Evolutionary conservation across 1,139 yeast genomes (phyloP).

Genomic region (Protomyces lactucae-debilis): DNA sequence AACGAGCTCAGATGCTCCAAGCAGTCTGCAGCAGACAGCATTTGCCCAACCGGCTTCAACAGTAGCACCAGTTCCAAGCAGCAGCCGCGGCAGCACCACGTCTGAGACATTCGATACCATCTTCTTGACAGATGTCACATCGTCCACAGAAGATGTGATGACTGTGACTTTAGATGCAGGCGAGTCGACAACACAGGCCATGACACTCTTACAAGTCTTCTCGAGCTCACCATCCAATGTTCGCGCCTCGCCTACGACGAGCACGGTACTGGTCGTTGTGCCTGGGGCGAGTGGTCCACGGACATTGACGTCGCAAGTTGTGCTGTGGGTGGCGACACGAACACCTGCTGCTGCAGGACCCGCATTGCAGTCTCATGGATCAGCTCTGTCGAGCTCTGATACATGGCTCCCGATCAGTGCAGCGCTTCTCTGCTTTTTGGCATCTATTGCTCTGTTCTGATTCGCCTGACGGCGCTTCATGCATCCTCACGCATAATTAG

Average conservation of each 20-base stretch:
- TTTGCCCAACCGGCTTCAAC: neutral
- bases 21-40: neutral
- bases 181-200: too few species aligned
- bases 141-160: neutral
- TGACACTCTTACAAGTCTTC: neutral
- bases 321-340: slow-evolving; percentile 15
- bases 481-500: too few species aligned
- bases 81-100: neutral
- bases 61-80: neutral
- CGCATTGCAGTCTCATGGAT: slow-evolving; percentile 4
- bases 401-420: too few species aligned
- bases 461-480: too few species aligned
- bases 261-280: slow-evolving; percentile 6
- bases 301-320: slow-evolving; percentile 1
- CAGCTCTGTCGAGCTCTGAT: too few species aligned
- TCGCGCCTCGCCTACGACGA: neutral
- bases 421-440: too few species aligned
- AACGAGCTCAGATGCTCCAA: too few species aligned
- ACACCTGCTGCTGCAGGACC: neutral
- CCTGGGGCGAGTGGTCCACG: slow-evolving; percentile 6
- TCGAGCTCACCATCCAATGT: neutral
- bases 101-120: neutral
- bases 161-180: neutral
- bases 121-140: neutral
- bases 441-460: too few species aligned